Conservation (phyloP, 768 basidiomycete species). For the Lanmaoa rubissima region DNA sequence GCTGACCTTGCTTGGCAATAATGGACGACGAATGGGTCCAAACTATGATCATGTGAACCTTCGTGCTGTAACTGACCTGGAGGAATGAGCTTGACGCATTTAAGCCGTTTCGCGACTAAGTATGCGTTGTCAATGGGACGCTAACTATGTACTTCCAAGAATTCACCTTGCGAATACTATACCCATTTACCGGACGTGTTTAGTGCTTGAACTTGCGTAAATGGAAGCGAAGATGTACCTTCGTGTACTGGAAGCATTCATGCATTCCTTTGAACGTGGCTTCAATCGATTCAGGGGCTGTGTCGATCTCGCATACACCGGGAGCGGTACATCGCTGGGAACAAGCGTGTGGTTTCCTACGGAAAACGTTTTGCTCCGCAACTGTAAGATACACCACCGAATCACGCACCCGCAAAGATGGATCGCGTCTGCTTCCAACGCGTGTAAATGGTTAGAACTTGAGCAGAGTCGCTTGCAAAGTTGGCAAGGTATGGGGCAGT, state of each 20-base stretch:
- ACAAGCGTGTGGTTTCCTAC: constrained; percentile 49
- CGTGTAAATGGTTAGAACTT: constrained; percentile 50
- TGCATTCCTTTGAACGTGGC: constrained; percentile 59
- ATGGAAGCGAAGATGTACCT: constrained; percentile 33
- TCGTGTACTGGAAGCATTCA: constrained; percentile 62
- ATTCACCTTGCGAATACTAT: constrained; percentile 56
- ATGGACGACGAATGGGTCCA: constrained; percentile 44
- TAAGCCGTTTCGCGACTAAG: constrained; percentile 49
- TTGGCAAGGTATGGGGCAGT: constrained; percentile 53
- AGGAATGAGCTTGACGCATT: constrained; percentile 47
- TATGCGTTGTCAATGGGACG: not conserved
- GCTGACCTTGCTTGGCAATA: constrained; percentile 49
- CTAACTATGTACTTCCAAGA: not conserved
- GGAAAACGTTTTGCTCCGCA: constrained; percentile 8
- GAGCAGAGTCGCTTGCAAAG: constrained; percentile 55
- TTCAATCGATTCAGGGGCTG: constrained; percentile 54
- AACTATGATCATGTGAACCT: constrained; percentile 50
- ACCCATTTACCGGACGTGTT: not conserved
- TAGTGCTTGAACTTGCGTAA: not conserved
- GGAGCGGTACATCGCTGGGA: constrained; percentile 38
- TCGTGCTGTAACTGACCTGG: constrained; percentile 40
- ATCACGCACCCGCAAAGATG: constrained; percentile 59
- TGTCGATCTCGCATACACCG: constrained; percentile 59
- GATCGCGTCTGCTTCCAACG: constrained; percentile 34
- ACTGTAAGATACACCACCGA: not conserved